Evolutionary conservation across 2,329 filamentous ascomycete genomes (phyloP).

Genomic region (Hypoxylon sp.): DNA sequence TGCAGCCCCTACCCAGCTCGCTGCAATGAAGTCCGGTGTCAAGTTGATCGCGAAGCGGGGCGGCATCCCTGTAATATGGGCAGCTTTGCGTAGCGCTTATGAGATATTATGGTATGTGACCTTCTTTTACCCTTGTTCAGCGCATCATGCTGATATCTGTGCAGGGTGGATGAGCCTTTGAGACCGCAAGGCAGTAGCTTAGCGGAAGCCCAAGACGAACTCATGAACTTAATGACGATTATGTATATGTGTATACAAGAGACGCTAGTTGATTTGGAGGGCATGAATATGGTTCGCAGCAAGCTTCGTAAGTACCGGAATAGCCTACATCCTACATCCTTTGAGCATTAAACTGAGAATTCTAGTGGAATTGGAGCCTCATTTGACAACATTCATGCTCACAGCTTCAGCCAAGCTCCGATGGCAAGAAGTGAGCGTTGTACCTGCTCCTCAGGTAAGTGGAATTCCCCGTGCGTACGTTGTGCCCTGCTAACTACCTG

Average conservation of each 20-base stretch:
- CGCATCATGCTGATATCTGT: constrained; percentile 50
- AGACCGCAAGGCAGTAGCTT: constrained; percentile 56
- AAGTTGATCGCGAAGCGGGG: constrained; percentile 64
- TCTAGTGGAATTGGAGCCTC: constrained; percentile 71
- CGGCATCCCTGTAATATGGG: constrained; percentile 66
- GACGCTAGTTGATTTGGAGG: constrained; percentile 64
- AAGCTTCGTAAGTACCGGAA: constrained; percentile 63
- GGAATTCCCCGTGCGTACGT: constrained; percentile 20
- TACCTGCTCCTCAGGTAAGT: constrained; percentile 73
- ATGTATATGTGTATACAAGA: constrained; percentile 72
- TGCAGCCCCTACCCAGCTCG: constrained; percentile 69
- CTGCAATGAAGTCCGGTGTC: constrained; percentile 69
- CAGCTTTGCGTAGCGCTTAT: constrained; percentile 63
- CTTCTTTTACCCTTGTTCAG: constrained; percentile 21
- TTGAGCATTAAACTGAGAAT: constrained; percentile 42
- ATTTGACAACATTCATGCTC: constrained; percentile 78
- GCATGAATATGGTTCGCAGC: constrained; percentile 60
- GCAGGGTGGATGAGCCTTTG: constrained; percentile 63
- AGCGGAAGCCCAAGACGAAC: constrained; percentile 69
- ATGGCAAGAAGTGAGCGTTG: constrained; percentile 76
- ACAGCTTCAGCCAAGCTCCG: constrained; percentile 76
- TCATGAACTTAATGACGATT: constrained; percentile 73
- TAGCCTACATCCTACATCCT: not conserved
- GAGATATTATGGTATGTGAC: constrained; percentile 65
- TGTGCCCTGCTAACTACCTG: constrained; percentile 20